Base-by-base conservation (phyloP, 2,329 filamentous ascomycete species). In the Fusarium sp. region DNA sequence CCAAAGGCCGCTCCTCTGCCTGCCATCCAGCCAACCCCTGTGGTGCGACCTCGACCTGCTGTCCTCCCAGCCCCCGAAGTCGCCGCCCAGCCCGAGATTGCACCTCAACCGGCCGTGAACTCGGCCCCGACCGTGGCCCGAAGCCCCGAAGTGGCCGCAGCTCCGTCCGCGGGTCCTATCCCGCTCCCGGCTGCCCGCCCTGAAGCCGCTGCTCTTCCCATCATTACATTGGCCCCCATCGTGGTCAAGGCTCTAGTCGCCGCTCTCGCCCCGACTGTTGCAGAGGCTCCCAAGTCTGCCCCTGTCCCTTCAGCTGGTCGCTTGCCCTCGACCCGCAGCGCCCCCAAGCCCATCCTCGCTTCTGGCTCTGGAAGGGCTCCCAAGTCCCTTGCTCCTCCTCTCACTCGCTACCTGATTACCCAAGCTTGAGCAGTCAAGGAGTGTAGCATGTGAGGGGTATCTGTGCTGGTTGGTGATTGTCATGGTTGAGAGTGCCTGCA, bases 151-250 rank as follows among this genome's bases (percentile, higher is more conserved):
- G 48, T 59, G 14, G 67, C 64, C 34, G 25, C 41, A 25, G 59
- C 10, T 9, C 75, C 75, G 4, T 34, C 8, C 18, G 18, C 61
- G 9, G 72, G 69, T 2, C 73, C 69, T 8, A 39, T 63, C 6
- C 75, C 75, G 5, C 35, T 39, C 23, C n/a, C 25, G 13, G 74
- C 69, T 32, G 52, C 61, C n/a, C 48, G 39, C 16, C 70, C 69
- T 18, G 18, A 41, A 7, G 30, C 50, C 25, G 70, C 75, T n/a
- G 64, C 60, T 56, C 13, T 72, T 2, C 76, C 76, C 13, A 16
- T 58, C 16, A 52, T 72, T 8, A 30, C 64, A 14, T 35, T 75
- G 7, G 73, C 58, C 1, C 76, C 76, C 5, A 67, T 72, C 5
- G 65, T 77, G 11, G 66, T 54, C 4, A 48, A 50, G 2, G 66